phyloP scores from a whole-genome alignment of 208 protist species.

The Leishmania guyanensis region DNA sequence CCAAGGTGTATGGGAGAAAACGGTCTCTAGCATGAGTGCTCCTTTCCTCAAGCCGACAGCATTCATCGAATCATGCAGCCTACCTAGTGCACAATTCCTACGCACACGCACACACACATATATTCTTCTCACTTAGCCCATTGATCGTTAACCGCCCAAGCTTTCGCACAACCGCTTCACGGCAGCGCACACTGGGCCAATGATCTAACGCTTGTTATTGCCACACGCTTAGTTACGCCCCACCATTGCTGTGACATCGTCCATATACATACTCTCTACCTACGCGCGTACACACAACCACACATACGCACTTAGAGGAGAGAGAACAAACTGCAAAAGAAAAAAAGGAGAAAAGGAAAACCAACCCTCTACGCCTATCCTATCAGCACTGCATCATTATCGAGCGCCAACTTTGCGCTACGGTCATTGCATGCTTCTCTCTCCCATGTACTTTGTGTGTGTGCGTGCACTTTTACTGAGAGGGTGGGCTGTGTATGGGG shows the following conservation, averaged over 20 bases:
- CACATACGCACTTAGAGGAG: neutral
- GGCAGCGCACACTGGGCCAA: neutral
- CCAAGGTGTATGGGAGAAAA: neutral
- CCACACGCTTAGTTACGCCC: neutral
- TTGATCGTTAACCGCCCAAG: neutral
- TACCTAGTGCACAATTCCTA: neutral
- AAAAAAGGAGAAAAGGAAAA: constrained; percentile 10
- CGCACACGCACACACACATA: neutral
- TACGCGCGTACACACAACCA: neutral
- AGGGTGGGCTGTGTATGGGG: neutral
- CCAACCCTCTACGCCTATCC: neutral
- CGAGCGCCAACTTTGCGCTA: neutral
- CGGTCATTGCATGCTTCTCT: neutral
- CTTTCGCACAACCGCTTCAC: neutral
- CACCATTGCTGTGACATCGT: neutral
- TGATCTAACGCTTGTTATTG: neutral
- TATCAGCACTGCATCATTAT: neutral
- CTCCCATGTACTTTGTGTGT: neutral
- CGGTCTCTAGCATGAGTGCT: neutral
- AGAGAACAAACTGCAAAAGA: constrained; percentile 11
- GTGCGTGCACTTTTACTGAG: neutral
- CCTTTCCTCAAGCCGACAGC: neutral
- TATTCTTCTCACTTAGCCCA: neutral
- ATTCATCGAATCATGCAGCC: neutral
- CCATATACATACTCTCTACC: neutral